A percentile compares a stretch with the other conserved stretches of the same genome.
Conservation (phyloP, 2,329 filamentous ascomycete species). For the Cladophialophora yegresii region DNA sequence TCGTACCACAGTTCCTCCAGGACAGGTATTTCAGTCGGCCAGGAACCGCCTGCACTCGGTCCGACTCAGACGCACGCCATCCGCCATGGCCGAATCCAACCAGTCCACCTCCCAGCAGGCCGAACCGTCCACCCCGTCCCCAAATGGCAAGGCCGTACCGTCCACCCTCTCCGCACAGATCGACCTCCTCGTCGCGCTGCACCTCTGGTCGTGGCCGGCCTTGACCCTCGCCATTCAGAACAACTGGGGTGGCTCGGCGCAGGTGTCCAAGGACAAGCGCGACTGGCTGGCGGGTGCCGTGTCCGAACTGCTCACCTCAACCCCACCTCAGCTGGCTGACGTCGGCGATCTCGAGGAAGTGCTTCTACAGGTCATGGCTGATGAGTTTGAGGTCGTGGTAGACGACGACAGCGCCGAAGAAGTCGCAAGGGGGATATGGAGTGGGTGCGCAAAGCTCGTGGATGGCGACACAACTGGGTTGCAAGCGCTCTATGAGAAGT, state of each 20-base stretch:
- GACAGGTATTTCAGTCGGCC: neutral
- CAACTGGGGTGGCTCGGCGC: slow-evolving; percentile 73
- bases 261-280: slow-evolving; percentile 76
- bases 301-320: slow-evolving; percentile 68
- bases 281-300: slow-evolving; percentile 94
- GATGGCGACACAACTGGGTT: slow-evolving; percentile 49
- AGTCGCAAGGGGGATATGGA: slow-evolving; percentile 72
- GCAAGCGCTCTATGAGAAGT: slow-evolving; percentile 58
- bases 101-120: neutral
- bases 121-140: slow-evolving; percentile 37
- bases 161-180: slow-evolving; percentile 66
- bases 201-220: slow-evolving; percentile 83
- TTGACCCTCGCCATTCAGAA: slow-evolving; percentile 78
- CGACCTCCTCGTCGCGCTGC: slow-evolving; percentile 82
- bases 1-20: neutral
- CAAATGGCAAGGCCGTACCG: neutral
- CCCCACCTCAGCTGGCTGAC: slow-evolving; percentile 63
- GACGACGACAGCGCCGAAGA: slow-evolving; percentile 83
- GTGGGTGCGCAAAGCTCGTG: slow-evolving; percentile 61
- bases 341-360: slow-evolving; percentile 79
- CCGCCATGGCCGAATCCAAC: slow-evolving; percentile 22
- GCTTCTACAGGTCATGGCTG: slow-evolving; percentile 84
- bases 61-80: neutral
- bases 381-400: slow-evolving; percentile 91
- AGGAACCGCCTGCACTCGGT: neutral